These are phyloP conservation scores for Globisporangium sylvaticum DNA, from an alignment of 352 stramenopile species.

Conservation along the genomic window DNA sequence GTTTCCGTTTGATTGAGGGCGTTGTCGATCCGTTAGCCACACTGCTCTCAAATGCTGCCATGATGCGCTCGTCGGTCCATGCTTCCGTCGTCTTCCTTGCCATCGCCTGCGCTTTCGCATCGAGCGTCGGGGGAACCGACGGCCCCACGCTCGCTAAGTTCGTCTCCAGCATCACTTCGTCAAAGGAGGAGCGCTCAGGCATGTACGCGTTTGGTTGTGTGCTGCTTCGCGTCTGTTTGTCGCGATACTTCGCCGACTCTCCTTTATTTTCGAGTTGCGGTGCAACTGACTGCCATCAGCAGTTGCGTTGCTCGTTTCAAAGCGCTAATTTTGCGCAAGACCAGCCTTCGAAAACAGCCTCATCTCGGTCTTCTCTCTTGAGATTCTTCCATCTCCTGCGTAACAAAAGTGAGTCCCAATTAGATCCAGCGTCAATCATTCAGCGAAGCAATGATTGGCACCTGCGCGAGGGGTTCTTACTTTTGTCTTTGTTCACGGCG, in stretches of 20 bases:
- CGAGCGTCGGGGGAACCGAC: background rate
- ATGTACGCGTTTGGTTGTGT: background rate
- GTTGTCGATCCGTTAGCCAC: background rate
- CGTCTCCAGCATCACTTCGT: constrained; percentile 12
- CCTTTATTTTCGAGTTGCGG: background rate
- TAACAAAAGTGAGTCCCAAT: background rate
- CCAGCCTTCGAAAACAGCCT: background rate
- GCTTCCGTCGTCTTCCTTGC: constrained; percentile 12
- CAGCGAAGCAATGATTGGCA: background rate
- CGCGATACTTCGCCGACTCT: background rate
- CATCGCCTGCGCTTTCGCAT: background rate
- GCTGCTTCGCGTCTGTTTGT: background rate
- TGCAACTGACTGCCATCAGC: background rate
- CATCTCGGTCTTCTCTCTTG: background rate
- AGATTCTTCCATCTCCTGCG: background rate
- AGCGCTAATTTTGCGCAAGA: background rate
- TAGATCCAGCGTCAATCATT: background rate
- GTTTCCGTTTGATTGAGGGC: background rate
- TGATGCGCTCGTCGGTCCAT: constrained; percentile 12
- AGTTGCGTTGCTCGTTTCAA: background rate
- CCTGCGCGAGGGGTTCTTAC: background rate
- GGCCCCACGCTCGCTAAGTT: constrained; percentile 12
- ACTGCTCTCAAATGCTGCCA: background rate
- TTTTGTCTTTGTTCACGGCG: constrained; percentile 10
- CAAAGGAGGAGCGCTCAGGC: constrained; percentile 10